These are phyloP conservation scores for Talaromyces borbonicus DNA, from an alignment of 495 filamentous ascomycete species.

Conservation along the genomic window DNA sequence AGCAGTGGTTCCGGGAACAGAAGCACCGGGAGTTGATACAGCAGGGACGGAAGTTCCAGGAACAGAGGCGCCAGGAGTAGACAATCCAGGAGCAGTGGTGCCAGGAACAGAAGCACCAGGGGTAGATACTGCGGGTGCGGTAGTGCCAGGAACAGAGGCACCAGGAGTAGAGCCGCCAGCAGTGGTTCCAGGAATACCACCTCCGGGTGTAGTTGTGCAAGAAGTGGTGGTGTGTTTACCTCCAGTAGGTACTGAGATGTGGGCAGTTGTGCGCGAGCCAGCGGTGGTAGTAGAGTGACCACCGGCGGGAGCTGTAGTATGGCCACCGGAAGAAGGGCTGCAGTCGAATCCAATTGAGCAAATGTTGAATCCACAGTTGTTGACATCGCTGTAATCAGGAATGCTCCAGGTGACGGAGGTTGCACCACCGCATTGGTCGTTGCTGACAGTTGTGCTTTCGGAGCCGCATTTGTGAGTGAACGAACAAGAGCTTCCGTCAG, in stretches of 20 bases:
- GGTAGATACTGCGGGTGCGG: not conserved
- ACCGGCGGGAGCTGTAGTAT: constrained; percentile 12
- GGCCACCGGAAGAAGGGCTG: constrained; percentile 27
- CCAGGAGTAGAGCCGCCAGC: not conserved
- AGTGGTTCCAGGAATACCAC: not conserved
- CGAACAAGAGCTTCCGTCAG: constrained; percentile 68
- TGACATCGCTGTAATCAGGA: constrained; percentile 42
- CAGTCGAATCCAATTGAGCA: constrained; percentile 78
- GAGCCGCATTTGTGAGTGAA: constrained; percentile 55
- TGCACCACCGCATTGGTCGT: constrained; percentile 88
- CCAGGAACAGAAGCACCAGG: not conserved
- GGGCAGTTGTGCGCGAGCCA: constrained; percentile 16
- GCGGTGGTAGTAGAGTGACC: constrained; percentile 4
- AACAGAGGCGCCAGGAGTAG: constrained; percentile 8
- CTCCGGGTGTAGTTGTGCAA: no score
- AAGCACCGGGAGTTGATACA: not conserved
- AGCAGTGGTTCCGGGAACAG: not conserved
- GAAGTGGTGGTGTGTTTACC: no score
- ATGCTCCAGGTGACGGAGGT: constrained; percentile 67
- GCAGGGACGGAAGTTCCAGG: constrained; percentile 7
- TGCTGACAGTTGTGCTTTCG: constrained; percentile 56
- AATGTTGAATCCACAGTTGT: constrained; percentile 59
- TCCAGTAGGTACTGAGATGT: constrained; percentile 12
- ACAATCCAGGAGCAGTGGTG: not conserved
- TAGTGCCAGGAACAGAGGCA: not conserved